Evolutionary conservation across 139 green algal genomes (phyloP).

Genomic region (Auxenochlorella protothecoides): DNA sequence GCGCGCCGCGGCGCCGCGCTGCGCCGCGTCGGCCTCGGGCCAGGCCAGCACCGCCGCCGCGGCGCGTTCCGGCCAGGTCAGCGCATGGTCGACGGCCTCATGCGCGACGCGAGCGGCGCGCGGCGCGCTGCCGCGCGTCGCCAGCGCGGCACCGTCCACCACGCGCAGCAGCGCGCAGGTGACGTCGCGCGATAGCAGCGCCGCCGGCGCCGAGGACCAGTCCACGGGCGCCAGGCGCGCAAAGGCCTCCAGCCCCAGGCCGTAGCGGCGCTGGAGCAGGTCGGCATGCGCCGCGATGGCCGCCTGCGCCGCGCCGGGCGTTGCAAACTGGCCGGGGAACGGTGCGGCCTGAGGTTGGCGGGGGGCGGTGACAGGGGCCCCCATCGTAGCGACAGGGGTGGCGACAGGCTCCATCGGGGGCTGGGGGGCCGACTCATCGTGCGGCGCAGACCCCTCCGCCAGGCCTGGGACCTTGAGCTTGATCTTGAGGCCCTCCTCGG

Average conservation of each 20-base stretch:
- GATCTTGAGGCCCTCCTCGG: no score
- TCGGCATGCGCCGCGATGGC: background rate
- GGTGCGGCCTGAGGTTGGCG: no score
- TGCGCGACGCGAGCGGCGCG: conserved; percentile 4
- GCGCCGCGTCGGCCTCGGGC: background rate
- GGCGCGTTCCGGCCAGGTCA: conserved; percentile 32
- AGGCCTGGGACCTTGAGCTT: background rate
- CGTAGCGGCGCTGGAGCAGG: conserved; percentile 19
- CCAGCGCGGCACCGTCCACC: conserved; percentile 21
- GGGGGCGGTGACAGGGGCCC: no score
- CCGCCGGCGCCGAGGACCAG: conserved; percentile 8
- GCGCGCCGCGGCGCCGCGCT: conserved; percentile 21
- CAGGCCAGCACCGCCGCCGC: conserved; percentile 16
- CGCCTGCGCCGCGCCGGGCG: no score
- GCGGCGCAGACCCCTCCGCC: background rate
- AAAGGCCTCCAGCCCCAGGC: conserved; percentile 3
- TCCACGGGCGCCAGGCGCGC: conserved; percentile 16
- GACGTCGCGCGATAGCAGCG: conserved; percentile 56
- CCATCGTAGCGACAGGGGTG: no score
- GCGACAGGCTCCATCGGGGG: background rate
- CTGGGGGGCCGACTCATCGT: background rate
- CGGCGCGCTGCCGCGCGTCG: background rate
- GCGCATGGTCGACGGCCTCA: conserved; percentile 18
- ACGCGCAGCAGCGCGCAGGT: conserved; percentile 43
- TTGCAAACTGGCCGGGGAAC: no score